Base-by-base conservation (phyloP, 2,329 filamentous ascomycete species). In the Microsporum ferrugineum region DNA sequence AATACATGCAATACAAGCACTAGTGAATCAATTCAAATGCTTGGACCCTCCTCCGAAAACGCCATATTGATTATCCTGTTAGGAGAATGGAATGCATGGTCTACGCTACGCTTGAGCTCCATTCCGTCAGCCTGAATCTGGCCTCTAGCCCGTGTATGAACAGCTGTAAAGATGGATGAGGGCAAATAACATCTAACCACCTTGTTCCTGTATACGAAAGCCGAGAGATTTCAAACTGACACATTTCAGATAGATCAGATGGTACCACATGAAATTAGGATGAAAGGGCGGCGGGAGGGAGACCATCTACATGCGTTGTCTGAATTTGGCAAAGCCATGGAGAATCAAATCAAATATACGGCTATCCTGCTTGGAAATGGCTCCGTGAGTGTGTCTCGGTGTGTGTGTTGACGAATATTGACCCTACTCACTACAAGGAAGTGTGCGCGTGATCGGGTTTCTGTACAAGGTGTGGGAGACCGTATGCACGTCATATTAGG, bases 401-500 rank as follows among this genome's bases (percentile, higher is more conserved):
- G 49, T 31, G 29, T n/a, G 51, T 36, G 51, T 55, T 55, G 51
- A 55, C 51, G 51, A 55, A 55, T 55, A 29, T 55, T 55, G 51
- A 55, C 51, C 36, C 33, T 31, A 55, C 27, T 7, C 51, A 55
- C 31, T 55, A 55, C n/a, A 31, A 55, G 31, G 51, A 57, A 43
- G 39, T 55, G 36, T 38, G 39, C 34, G 55, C 55, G 55, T 57
- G 55, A 57, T 57, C 55, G 38, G 55, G 55, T 57, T 41, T 57
- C 55, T 57, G 55, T 57, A 57, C 55, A 57, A 57, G 55, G 55
- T 57, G 38, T 38, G 55, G 29, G 49, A 53, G 49, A 53, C 6
- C 6, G 10, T 41, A 57, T 57, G 55, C 55, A 41, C 23, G 55
- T 57, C 55, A 57, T 57, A 38, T 57, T 41, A 33, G 38, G 38